Percentiles rank a stretch among this genome's conserved stretches.
These are phyloP conservation scores for Crithidia fasciculata DNA, from an alignment of 208 protist genomes.

Conservation along the genomic window DNA sequence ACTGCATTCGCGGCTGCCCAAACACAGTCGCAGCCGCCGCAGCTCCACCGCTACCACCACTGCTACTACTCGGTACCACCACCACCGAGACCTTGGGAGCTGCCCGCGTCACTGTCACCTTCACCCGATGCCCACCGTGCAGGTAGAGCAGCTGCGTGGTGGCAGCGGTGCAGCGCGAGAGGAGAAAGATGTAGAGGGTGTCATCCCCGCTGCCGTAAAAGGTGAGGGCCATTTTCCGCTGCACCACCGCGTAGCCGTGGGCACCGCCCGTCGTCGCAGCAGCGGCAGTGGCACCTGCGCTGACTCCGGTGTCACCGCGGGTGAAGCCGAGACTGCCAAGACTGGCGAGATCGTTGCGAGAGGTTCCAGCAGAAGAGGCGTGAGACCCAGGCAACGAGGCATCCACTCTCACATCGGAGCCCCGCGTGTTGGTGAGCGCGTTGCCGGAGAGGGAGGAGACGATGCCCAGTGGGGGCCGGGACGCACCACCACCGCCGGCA, in stretches of 20 bases:
- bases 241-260: conserved; percentile 32
- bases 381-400: conserved; percentile 7
- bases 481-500: background rate
- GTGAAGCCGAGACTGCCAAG: background rate
- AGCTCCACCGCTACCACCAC: background rate
- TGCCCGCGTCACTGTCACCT: conserved; percentile 8
- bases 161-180: conserved; percentile 19
- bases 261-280: background rate
- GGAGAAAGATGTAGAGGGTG: conserved; percentile 34
- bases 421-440: conserved; percentile 20
- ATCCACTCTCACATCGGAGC: conserved; percentile 14
- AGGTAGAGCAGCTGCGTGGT: conserved; percentile 36
- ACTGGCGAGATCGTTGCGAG: conserved; percentile 13
- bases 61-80: background rate
- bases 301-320: background rate
- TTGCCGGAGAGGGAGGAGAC: background rate
- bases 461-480: background rate
- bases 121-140: conserved; percentile 30
- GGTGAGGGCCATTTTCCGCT: conserved; percentile 16
- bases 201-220: conserved; percentile 36
- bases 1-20: background rate
- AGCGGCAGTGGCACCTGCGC: background rate
- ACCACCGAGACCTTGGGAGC: background rate
- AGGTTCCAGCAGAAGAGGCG: background rate
- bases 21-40: background rate